Base-by-base conservation (phyloP, 345 rosid species). In the Brassica cretica region DNA sequence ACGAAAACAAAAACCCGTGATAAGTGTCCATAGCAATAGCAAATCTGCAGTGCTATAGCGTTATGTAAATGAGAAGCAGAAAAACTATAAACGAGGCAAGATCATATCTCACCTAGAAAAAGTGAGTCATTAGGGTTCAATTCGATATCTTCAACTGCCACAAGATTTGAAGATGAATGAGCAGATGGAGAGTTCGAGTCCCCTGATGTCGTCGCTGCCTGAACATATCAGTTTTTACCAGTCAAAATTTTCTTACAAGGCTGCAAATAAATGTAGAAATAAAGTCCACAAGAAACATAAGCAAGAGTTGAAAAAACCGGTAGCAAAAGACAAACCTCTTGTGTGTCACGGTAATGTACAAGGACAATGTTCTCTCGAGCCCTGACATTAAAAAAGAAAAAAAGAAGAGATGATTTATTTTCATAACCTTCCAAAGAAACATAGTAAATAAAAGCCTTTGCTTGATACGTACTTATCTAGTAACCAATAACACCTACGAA, bases 401-500 rank as follows among this genome's bases (percentile, higher is more conserved):
- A 58, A 68, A 68, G 11, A 76, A 51, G 58, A 30, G 60, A 60
- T 24, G 37, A 44, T 49, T 27, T 27, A 27, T 27, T 27, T 27
- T 27, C 33, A 68, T 46, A 56, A 51, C 64, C 61, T 37, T 64
- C 32, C 8, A 65, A 56, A 73, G 27, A 35, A 15, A 58, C 60
- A 77, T 37, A 39, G 19, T 25, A 63, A 55, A 15, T 16, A 19
- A 19, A 78, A 64, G 53, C 37, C 6, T 74, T 68, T 73, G 76
- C 72, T 70, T 59, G 74, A 71, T 73, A 79, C 97, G 56, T 89
- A 95, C 99, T 93, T 95, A 82, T 95, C 98, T 37, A 95, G 97
- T 76, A 95, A 89, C 99, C 99, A 95, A 65, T 95, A 95, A 87
- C 98, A 93, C 84, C 99, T 89, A 51, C 99, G 99, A 56, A 93